A percentile compares a stretch with the other conserved stretches of the same genome.
phyloP scores from a whole-genome alignment of 2,329 filamentous ascomycete species.

The Stenocarpella maydis region DNA sequence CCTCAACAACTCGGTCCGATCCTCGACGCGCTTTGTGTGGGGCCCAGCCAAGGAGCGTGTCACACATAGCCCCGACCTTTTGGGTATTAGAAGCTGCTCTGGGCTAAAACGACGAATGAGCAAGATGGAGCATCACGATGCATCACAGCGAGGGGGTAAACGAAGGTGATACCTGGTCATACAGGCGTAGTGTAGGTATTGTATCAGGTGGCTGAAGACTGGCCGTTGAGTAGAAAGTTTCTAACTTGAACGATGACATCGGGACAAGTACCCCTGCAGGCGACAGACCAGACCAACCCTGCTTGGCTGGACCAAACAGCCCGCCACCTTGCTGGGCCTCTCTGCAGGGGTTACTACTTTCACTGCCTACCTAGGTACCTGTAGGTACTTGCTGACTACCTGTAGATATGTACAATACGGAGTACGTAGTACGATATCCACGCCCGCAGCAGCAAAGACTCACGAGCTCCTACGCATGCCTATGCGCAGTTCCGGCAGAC shows the following conservation, averaged over 20 bases:
- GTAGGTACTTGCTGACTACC: too few species aligned
- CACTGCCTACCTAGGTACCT: too few species aligned
- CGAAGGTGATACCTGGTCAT: slow-evolving; percentile 4
- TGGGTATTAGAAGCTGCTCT: neutral
- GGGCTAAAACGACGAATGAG: neutral
- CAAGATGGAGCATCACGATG: neutral
- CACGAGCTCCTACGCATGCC: too few species aligned
- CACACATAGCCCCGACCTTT: slow-evolving; percentile 20
- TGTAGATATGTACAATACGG: too few species aligned
- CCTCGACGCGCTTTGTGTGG: slow-evolving; percentile 25
- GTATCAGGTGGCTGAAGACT: neutral
- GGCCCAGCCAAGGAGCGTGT: slow-evolving; percentile 16
- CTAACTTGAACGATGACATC: slow-evolving; percentile 16
- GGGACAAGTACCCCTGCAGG: slow-evolving; percentile 6
- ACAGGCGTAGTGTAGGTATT: neutral
- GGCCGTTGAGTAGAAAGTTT: slow-evolving; percentile 10
- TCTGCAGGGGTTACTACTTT: slow-evolving; percentile 14
- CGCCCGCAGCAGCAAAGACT: too few species aligned
- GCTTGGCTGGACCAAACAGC: neutral
- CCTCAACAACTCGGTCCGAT: slow-evolving; percentile 24
- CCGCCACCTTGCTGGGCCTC: slow-evolving; percentile 11
- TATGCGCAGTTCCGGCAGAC: neutral
- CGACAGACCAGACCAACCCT: slow-evolving; percentile 1
- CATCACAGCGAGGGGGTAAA: neutral
- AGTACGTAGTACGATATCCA: too few species aligned